Base-by-base conservation (phyloP, 306 rosid genomes). In the Coriaria nepalensis region DNA sequence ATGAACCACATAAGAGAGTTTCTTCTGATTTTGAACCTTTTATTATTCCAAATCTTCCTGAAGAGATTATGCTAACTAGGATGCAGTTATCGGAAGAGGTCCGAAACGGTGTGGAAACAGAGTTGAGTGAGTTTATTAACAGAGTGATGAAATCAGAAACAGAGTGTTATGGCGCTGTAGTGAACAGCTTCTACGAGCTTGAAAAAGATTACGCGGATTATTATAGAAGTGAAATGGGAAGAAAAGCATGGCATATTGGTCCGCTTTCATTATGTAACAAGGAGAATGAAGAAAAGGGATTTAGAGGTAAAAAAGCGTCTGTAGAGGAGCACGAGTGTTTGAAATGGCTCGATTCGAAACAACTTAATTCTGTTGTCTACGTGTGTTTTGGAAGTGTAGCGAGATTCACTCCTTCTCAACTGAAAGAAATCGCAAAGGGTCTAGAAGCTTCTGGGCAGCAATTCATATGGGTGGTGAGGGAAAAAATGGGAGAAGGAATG, bases 381-480 rank as follows among this genome's bases (percentile, higher is more conserved):
- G 45, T 69, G 13, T 67, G 79, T 29, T 77, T 73, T 12, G 79
- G 79, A 2, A 69, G 74, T 44, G 45, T 60, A 45, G 48, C 64
- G 5, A 14, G 38, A 1, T 68, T 77, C 38, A 8, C 54, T 0
- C 50, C 54, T 0, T 33, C 71, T 10, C 83, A 77, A 45, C 73
- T 77, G 0, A 56, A 34, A 15, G 83, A 77, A 43, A 73, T 77
- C 10, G 79, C 76, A 0, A 7, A 50, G 42, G 77, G 71, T 29
- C 49, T 77, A 3, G 83, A 77, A 38, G 69, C 66, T 37, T 65
- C 79, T 0, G 73, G 63, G 6, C 42, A 48, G 0, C 33, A 52
- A 14, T 72, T 77, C 61, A 69, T 77, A 0, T 77, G 79, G 79
- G 79, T 66, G 0, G 73, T 69, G 38, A 69, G 33, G 49, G 59